Base-by-base conservation (phyloP, 768 basidiomycete genomes). In the Boletus bicolor region DNA sequence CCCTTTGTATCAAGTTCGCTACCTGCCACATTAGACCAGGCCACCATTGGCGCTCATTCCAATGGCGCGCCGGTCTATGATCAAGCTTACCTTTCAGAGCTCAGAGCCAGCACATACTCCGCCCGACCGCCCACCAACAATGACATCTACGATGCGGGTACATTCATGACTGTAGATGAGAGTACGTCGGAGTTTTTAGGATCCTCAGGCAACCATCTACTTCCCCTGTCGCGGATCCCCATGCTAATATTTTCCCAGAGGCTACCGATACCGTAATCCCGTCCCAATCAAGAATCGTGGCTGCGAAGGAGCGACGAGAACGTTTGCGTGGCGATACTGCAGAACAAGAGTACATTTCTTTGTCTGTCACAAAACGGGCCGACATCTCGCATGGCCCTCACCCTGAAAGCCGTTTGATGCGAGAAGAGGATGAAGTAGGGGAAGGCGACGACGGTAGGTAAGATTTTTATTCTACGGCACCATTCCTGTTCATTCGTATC, bases 401-500 rank as follows among this genome's bases (percentile, higher is more conserved):
- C 75, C 92, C 91, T 7, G 87, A 87, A 61, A 92, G 90, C 67
- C 81, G 92, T 9, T 73, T 94, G 28, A 67, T 89, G 72, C 77
- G 92, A 47, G 92, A 94, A 70, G 92, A 94, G 39, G 92, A 94
- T 68, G 90, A 94, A 59, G 68, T 91, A 2, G 92, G 92, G 11
- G 90, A 93, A 66, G 91, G 85, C 3, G 92, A 93, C 38, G 92
- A 94, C 59, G 92, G 92, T 91, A 62, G 41, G 81, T 68, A 19
- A 48, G 46, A 54, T 21, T 49, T 51, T 15, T n/a, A 2, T 11
- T 24, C 28, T 19, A 35, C 32, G 19, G 4, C 5, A 36, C 36
- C 49, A 57, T 57, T 56, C 38, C 11, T 52, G 19, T 53, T 58
- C 57, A 56, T 54, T 39, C 44, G 35, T 44, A 49, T 42, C 42